Conservation (phyloP, 1,139 yeast genomes). For the Zygoascus meyerae region DNA sequence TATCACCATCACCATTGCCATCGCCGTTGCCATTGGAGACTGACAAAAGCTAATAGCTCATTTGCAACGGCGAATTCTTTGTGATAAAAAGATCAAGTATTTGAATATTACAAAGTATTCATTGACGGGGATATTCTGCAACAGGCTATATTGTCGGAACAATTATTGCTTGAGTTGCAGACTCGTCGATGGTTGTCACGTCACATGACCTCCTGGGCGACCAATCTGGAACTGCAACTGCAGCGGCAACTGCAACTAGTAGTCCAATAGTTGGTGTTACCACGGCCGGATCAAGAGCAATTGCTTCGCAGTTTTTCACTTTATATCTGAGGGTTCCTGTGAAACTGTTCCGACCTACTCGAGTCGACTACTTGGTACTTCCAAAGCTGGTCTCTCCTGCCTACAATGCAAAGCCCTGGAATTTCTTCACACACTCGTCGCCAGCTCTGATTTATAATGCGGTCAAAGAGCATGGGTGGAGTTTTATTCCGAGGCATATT, state of each 20-base stretch:
- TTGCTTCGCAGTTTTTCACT: slow-evolving; percentile 72
- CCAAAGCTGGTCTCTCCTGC: slow-evolving; percentile 35
- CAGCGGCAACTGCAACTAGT: too few species aligned
- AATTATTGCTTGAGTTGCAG: too few species aligned
- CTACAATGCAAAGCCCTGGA: slow-evolving; percentile 49
- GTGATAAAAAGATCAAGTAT: too few species aligned
- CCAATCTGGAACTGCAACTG: too few species aligned
- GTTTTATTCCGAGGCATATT: slow-evolving; percentile 72
- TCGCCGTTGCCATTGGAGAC: too few species aligned
- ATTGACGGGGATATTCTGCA: too few species aligned
- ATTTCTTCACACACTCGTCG: slow-evolving; percentile 67
- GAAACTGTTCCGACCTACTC: slow-evolving; percentile 80
- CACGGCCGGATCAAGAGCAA: slow-evolving; percentile 79
- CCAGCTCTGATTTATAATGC: slow-evolving; percentile 61
- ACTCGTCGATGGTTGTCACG: too few species aligned
- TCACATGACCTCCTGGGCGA: too few species aligned
- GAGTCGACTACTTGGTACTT: slow-evolving; percentile 67
- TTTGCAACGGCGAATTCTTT: slow-evolving; percentile 3
- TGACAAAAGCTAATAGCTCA: neutral
- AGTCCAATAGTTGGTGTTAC: slow-evolving; percentile 47
- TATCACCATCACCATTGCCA: neutral
- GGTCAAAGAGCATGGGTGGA: slow-evolving; percentile 75
- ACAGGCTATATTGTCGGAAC: too few species aligned
- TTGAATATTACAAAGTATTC: too few species aligned
- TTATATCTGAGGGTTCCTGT: slow-evolving; percentile 74